phyloP scores from a whole-genome alignment of 306 rosid genomes.

The Cajanus cajan region DNA sequence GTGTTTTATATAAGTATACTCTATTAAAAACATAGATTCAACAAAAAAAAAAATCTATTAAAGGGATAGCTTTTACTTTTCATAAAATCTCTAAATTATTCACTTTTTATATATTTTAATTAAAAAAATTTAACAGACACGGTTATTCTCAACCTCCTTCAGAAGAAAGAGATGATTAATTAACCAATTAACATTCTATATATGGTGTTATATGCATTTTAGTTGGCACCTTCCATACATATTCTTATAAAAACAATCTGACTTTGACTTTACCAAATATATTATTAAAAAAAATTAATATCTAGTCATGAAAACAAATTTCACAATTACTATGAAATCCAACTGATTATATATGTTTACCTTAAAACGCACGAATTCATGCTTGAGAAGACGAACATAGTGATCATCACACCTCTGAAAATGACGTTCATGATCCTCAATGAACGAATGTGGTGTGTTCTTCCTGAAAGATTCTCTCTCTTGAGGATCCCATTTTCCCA shows the following conservation, averaged over 20 bases:
- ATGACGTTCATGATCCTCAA: conserved; percentile 62
- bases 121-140: too few relatives aligned
- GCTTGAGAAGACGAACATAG: conserved; percentile 58
- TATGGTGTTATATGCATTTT: too few relatives aligned
- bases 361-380: conserved; percentile 89
- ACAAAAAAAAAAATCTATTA: too few relatives aligned
- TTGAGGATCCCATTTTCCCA: conserved; percentile 75
- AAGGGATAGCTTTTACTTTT: background rate
- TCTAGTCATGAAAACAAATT: background rate
- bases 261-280: background rate
- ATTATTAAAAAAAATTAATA: background rate
- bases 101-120: background rate
- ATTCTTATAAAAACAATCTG: background rate
- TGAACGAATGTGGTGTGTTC: conserved; percentile 50
- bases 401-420: conserved; percentile 76
- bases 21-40: background rate
- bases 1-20: background rate
- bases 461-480: conserved; percentile 65
- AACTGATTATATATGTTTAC: too few relatives aligned
- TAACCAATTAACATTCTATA: background rate
- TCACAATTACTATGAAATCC: background rate
- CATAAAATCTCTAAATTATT: background rate
- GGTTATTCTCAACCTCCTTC: background rate
- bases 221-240: background rate
- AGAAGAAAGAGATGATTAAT: background rate